Evolutionary conservation across 805 yeast species (phyloP).

Genomic region (Wickerhamomyces rabaulensis): DNA sequence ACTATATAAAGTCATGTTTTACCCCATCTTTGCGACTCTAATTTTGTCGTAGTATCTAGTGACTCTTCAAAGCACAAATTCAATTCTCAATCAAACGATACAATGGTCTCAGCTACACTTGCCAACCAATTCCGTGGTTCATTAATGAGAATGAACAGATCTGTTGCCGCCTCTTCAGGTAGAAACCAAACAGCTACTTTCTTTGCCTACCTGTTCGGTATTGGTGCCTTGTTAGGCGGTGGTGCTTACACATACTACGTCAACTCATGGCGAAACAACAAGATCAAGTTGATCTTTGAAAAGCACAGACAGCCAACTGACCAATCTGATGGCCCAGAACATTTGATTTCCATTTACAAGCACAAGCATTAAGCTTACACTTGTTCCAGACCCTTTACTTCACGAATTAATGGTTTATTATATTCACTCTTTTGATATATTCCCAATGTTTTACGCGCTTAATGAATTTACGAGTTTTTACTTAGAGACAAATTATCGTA

Average conservation of each 20-base stretch:
- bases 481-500: no score
- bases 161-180: slow-evolving; percentile 11
- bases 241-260: slow-evolving; percentile 16
- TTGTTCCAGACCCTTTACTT: not conserved
- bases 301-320: not conserved
- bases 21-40: not conserved
- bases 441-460: not conserved
- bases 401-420: not conserved
- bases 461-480: not conserved
- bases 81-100: not conserved
- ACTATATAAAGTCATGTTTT: not conserved
- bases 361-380: not conserved
- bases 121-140: slow-evolving; percentile 20
- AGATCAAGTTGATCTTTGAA: slow-evolving; percentile 21
- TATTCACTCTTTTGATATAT: not conserved
- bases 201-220: slow-evolving; percentile 16
- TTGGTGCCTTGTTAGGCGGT: slow-evolving; percentile 13
- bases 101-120: slow-evolving; percentile 23
- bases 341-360: not conserved
- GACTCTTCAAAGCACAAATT: not conserved
- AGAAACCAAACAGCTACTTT: slow-evolving; percentile 8
- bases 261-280: slow-evolving; percentile 22
- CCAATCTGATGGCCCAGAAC: not conserved
- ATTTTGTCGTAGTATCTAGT: not conserved
- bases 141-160: slow-evolving; percentile 16